Base-by-base conservation (phyloP, 108 stramenopile species). In the Cylindrotheca closterium region DNA sequence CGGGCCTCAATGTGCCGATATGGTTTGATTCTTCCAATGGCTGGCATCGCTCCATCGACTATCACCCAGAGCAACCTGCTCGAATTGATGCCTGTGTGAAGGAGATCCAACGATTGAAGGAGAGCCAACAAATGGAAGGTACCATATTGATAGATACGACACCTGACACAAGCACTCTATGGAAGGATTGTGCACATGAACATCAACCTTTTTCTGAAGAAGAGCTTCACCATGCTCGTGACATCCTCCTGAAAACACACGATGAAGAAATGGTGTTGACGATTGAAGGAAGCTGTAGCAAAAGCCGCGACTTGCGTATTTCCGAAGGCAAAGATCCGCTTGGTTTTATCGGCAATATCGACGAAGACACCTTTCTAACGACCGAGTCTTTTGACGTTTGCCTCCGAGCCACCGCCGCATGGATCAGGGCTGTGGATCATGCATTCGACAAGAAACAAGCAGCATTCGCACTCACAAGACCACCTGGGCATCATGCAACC, bases 401-500 rank as follows among this genome's bases (percentile, higher is more conserved):
- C 31, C 67, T 84, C 45, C 71, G 83, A 5, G 83, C 79, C 31
- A 63, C 75, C 24, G 75, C 79, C 0, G 54, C 72, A 12, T 84
- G 83, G 83, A 77, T 84, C 34, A 62, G 72, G 26, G 75, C 75
- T 23, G 70, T 80, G 1, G 72, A 84, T 51, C 0, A 19, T 47
- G 50, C 72, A 2, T 21, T 73, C 4, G 37, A 52, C 31, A 33
- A 51, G 4, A 52, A 3, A n/a, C 12, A 28, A 4, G 2, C 51
- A 21, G 58, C 75, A n/a, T 67, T 80, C 53, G 81, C 81, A 8
- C 62, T 87, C 46, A 81, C 78, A 2, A 64, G 86, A 45, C 86
- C 86, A n/a, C 86, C 86, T 7, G 86, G 86, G 5, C 86, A 87
- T 58, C 86, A 87, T 67, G 86, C 86, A 7, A 79, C 67, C 0